Base-by-base conservation (phyloP, 2,329 filamentous ascomycete genomes). In the Lachnellula occidentalis region DNA sequence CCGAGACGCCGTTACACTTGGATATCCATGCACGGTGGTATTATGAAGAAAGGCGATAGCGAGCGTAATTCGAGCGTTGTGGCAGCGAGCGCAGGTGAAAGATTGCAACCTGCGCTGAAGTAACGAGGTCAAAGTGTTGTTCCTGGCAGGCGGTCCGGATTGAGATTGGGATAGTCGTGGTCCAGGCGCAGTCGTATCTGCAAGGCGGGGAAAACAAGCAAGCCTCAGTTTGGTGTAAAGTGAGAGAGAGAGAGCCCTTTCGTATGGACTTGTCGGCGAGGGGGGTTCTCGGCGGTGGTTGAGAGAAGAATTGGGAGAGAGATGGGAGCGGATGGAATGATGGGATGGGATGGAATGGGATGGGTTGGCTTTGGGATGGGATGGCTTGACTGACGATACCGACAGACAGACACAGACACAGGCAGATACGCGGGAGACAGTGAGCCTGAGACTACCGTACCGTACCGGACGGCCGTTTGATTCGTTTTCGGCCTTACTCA, bases 21-120 rank as follows among this genome's bases (percentile, higher is more conserved):
- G 57, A 59, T 58, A 53, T 58, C 60, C 63, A 64, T 58, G 58
- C 66, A 67, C 66, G 55, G 54, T 62, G 60, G 48, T 47, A 45
- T 52, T 46, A 43, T 54, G 39, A 31, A 50, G 27, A 42, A 21
- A 51, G 53, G 54, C 52, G 52, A 27, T 37, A 43, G 52, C 19
- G 27, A 42, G 49, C 22, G 36, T 21, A 53, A 48, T 17, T 50
- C 34, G 45, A 52, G 34, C n/a, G 17, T 14, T 36, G 42, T 47
- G 51, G 53, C 51, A 42, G 49, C 53, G 50, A 57, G 54, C 51
- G 54, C 39, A 51, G 34, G 43, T 45, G 43, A 45, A 45, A 39
- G 45, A 36, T 45, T 36, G 37, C 22, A 45, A 37, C 27, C 27
- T 31, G 27, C 27, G 8, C 27, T 31, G 34, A 45, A 48, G 45